A percentile compares a stretch with the other conserved stretches of the same genome.
Evolutionary conservation across 1,284 basidiomycete species (phyloP).

Genomic region (Ganoderma multipileum): DNA sequence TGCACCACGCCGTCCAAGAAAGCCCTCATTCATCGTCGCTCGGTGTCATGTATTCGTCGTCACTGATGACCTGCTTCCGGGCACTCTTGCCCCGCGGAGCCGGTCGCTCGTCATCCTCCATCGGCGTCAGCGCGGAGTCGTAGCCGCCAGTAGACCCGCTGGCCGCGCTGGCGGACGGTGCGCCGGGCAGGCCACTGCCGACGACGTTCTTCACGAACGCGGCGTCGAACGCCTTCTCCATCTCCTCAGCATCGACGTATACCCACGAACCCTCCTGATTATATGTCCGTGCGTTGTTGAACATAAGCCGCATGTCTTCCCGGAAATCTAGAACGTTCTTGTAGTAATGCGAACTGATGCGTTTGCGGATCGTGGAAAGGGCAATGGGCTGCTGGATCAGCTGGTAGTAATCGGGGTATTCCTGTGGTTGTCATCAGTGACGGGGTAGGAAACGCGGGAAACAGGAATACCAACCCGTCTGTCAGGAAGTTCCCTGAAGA

Average conservation of each 20-base stretch:
- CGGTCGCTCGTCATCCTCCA: conserved; percentile 78
- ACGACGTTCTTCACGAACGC: conserved; percentile 64
- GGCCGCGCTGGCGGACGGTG: conserved; percentile 46
- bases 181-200: conserved; percentile 78
- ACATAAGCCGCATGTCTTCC: conserved; percentile 90
- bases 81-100: conserved; percentile 53
- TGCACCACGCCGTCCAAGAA: background rate
- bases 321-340: conserved; percentile 79
- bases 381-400: conserved; percentile 82
- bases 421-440: conserved; percentile 47
- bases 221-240: conserved; percentile 85
- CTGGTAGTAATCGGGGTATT: conserved; percentile 89
- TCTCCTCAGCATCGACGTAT: conserved; percentile 91
- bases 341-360: conserved; percentile 76
- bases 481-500: conserved; percentile 85
- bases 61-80: conserved; percentile 77
- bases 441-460: conserved; percentile 8
- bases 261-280: conserved; percentile 93
- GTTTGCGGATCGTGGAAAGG: conserved; percentile 87
- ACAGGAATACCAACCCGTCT: conserved; percentile 57
- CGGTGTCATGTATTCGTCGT: conserved; percentile 63
- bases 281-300: conserved; percentile 91
- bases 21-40: conserved; percentile 44
- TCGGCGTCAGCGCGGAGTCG: conserved; percentile 73
- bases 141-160: conserved; percentile 56